Evolutionary conservation across 1,284 basidiomycete species (phyloP), one percentile per base, ranked within the genome.

Genomic region (Ceratorhiza oryzae-sativae): DNA sequence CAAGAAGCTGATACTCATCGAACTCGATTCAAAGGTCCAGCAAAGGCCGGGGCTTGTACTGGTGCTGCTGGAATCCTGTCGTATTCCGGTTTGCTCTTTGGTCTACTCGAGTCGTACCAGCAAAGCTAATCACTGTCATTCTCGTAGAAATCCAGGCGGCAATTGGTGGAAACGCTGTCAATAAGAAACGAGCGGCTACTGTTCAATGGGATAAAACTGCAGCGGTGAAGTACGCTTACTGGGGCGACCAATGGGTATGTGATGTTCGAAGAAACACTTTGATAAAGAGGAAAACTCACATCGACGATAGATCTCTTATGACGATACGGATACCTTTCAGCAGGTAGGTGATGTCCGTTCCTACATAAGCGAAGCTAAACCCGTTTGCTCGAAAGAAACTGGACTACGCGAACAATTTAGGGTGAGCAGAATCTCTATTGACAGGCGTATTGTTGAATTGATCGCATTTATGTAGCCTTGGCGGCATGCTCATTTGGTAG

Each of bases 41-140:
- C 65, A 10, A 48, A 41, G n/a, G 53, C 63, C 9, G 71, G 71
- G 10, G 36, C 63, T 10, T 72, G 71, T 62, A 45, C 71, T 8
- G 63, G 53, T n/a, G 67, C 53, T 34, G 25, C 63, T 36, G 71
- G 71, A 18, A 72, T 65, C n/a, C 59, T 72, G 27, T 58, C 55
- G n/a, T 58, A 58, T 20, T 58, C 55, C 6, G 55, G 55, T 58
- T 27, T 58, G 55, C 18, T 36, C 20, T 53, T 27, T 39, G 1
- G 12, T 36, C 55, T 20, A 13, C 32, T 25, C 18, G 15, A 18
- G 46, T 49, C 46, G n/a, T 39, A 39, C 36, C 13, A 39, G 13
- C 36, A 39, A 39, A 39, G 13, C 36, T 6, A 39, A 39, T 39
- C 36, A 13, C 13, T 6, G 6, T 13, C 36, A 39, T 6, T 39